Evolutionary conservation across 352 stramenopile genomes (phyloP).

Genomic region (Phytophthora cryptogea): DNA sequence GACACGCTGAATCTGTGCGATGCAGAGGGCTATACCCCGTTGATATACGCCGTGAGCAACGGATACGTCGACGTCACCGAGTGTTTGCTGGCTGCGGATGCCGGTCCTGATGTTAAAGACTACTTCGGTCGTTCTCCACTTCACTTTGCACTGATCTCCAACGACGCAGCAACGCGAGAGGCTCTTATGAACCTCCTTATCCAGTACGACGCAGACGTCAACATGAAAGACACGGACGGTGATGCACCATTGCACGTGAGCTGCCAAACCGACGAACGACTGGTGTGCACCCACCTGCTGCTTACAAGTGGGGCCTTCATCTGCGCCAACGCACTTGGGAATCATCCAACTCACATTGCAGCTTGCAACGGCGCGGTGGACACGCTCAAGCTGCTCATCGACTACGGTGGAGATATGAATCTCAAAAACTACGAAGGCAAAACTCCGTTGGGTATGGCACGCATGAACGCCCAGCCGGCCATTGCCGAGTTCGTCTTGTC

Average conservation of each 20-base stretch:
- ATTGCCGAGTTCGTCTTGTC: constrained; percentile 67
- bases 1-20: constrained; percentile 57
- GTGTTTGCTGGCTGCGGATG: constrained; percentile 60
- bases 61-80: constrained; percentile 50
- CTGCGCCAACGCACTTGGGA: constrained; percentile 60
- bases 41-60: constrained; percentile 81
- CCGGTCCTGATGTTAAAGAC: constrained; percentile 62
- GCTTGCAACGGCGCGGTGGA: constrained; percentile 61
- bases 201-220: constrained; percentile 74
- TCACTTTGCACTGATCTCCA: constrained; percentile 59
- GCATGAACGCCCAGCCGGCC: constrained; percentile 61
- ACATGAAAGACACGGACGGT: constrained; percentile 69
- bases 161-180: constrained; percentile 25
- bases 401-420: constrained; percentile 86
- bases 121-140: constrained; percentile 69
- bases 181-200: constrained; percentile 57
- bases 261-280: constrained; percentile 50
- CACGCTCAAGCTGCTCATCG: constrained; percentile 69
- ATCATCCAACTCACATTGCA: constrained; percentile 78
- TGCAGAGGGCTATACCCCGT: constrained; percentile 73
- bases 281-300: constrained; percentile 60
- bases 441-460: constrained; percentile 74
- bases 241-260: constrained; percentile 71
- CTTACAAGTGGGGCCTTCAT: constrained; percentile 61
- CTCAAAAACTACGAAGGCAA: constrained; percentile 84